Evolutionary conservation across 192 early-diverging fungal species (phyloP), one percentile per base, ranked within the genome.

Genomic region (Podila clonocystis): DNA sequence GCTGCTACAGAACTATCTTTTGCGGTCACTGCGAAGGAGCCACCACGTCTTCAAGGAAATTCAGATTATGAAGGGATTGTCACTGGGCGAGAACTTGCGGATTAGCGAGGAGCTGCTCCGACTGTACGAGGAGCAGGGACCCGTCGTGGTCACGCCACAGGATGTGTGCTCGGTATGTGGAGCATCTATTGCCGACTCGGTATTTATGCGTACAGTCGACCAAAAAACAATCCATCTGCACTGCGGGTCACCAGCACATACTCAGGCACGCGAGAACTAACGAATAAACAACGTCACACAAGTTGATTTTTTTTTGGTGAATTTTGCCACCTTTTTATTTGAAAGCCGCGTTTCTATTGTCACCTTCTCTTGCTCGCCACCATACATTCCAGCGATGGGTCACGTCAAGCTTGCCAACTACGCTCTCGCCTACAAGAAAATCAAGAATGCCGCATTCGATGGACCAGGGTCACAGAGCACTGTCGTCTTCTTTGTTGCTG

Each of bases 401-500:
- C 75, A 79, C 48, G 75, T 79, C 61, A 79, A 79, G n/a, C 70
- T 79, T 33, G 70, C 75, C 28, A 79, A 79, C 41, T 79, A 79
- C 70, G 71, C 75, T 26, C 70, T 79, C 30, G 75, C 75, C 4
- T 79, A 79, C 65, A 79, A 72, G 38, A 64, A 70, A 22, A 79
- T 79, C 64, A 79, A 79, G 75, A 79, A 67, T 79, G 75, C 75
- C 3, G 75, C 75, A 19, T 79, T 79, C 30, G 67, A 67, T 17
- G 75, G 65, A 3, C 20, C 34, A 63, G 75, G 70, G 7, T 62
- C 68, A 12, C 50, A 58, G 3, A 79, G 69, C 38, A 79, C 75
- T 5, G 75, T 79, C 17, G 52, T 79, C 17, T 71, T 79, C 61
- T 94, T 96, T 75, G 94, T 92, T 6, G 82, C 91, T 0, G 79